Evolutionary conservation across 176 grass and related monocot genomes (phyloP).

Genomic region (maize (Zea mays)): DNA sequence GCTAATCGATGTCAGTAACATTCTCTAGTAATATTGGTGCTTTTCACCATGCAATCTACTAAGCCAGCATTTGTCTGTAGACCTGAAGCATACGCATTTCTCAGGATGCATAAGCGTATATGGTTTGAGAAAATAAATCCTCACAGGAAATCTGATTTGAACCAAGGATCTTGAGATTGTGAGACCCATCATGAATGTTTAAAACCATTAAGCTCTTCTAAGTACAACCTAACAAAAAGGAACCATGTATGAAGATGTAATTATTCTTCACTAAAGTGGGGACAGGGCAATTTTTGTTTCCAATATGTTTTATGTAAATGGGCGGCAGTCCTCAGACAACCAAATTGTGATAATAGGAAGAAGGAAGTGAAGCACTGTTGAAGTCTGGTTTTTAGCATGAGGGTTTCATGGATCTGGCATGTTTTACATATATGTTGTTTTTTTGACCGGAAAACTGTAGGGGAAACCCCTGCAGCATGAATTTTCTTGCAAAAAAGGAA

Average conservation of each 20-base stretch:
- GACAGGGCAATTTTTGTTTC: neutral
- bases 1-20: too few relatives aligned
- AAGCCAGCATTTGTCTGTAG: neutral
- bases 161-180: neutral
- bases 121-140: neutral
- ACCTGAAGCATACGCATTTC: too few relatives aligned
- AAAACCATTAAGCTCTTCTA: neutral
- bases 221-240: neutral
- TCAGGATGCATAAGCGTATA: neutral
- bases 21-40: too few relatives aligned
- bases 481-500: too few relatives aligned
- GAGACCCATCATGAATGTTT: neutral
- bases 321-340: neutral
- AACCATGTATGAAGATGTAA: neutral
- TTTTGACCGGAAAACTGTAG: too few relatives aligned
- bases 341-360: neutral
- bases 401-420: neutral
- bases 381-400: neutral
- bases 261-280: neutral
- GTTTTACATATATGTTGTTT: constrained; percentile 19
- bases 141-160: neutral
- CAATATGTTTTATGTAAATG: constrained; percentile 26
- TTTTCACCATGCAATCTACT: too few relatives aligned
- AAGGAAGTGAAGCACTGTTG: constrained; percentile 1
- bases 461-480: too few relatives aligned